Base-by-base conservation (phyloP, 768 basidiomycete genomes). In the Pisolithus albus region DNA sequence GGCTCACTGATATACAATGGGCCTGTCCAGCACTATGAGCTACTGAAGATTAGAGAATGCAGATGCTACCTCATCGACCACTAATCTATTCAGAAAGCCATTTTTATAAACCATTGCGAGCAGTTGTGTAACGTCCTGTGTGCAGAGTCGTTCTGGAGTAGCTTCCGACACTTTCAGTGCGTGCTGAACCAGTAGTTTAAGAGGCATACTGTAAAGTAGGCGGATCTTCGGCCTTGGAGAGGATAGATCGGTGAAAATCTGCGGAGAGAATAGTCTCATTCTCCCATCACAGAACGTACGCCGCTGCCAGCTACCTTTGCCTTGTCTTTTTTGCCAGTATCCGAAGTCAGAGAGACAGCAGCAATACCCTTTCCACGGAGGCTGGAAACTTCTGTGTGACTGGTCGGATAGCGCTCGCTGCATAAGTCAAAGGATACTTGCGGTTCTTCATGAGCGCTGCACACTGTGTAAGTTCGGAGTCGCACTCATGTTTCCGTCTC, bases 381-480 rank as follows among this genome's bases (percentile, higher is more conserved):
- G 44, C 68, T 76, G 13, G 79, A 68, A n/a, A 89, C 76, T 74
- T 90, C 87, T 90, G 58, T 5, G 46, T 9, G 38, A 43, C 10
- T 37, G 16, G 16, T 18, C 65, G 8, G 55, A 39, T 37, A 52
- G 9, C 40, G 34, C n/a, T 38, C 28, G 26, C 32, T 5, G 7
- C 13, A 6, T 16, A 26, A 38, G 34, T 10, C 34, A 34, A n/a
- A 19, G 42, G 3, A 6, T 28, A 65, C 77, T 65, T 56, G 87
- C 88, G 89, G 59, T 91, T 83, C 65, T 85, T 84, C 83, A 92
- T 91, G 23, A 92, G 69, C 19, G 88, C 89, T 89, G 53, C 28
- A 41, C 37, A 23, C 43, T 28, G 24, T n/a, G 42, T 52, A 24
- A 58, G 43, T 38, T 4, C 19, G 40, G 30, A 7, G 7, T 9